Base-by-base conservation (phyloP, 768 basidiomycete species). In the Tulasnella sp. region DNA sequence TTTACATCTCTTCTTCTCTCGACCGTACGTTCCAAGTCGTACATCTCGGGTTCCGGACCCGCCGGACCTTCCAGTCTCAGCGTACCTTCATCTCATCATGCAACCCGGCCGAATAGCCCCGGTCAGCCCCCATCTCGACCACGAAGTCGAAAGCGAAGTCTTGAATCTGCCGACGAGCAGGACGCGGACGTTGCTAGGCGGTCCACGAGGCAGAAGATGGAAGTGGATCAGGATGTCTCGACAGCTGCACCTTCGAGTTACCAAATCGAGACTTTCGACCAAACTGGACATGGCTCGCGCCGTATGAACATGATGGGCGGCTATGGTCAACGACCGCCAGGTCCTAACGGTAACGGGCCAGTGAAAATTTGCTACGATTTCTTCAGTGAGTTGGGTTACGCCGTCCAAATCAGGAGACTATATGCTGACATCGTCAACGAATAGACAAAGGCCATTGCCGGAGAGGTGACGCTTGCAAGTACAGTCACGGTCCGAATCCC, bases 361-460 rank as follows among this genome's bases (percentile, higher is more conserved):
- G 85, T 88, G 75, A 91, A 91, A 14, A 86, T 90, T 74, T 98
- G 95, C 82, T 86, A 90, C 73, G 94, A 98, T 80, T 98, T 96
- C 79, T 88, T 95, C 80, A 92, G 95, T 95, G 78, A 78, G 95
- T 85, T 5, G 42, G 12, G 16, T 19, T 64, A 64, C 59, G 32
- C 71, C 69, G 26, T 17, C 65, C 62, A 40, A 42, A 34, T 22
- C 42, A 69, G 47, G 40, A 37, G 64, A 69, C 52, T 75, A 34
- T 52, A 47, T 67, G 59, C 70, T 72, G 71, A 73, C 74, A 74
- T 68, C 71, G n/a, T 22, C 62, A 62, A 74, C 9, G 66, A 62
- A 8, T 75, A 98, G 95, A 95, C 78, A 89, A 89, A 73, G 95
- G 95, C 1, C 97, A 89, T 81, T 98, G 95, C 76, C 87, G 91